Evolutionary conservation across 23 red algal genomes (phyloP).

Genomic region (Gracilaria caudata): DNA sequence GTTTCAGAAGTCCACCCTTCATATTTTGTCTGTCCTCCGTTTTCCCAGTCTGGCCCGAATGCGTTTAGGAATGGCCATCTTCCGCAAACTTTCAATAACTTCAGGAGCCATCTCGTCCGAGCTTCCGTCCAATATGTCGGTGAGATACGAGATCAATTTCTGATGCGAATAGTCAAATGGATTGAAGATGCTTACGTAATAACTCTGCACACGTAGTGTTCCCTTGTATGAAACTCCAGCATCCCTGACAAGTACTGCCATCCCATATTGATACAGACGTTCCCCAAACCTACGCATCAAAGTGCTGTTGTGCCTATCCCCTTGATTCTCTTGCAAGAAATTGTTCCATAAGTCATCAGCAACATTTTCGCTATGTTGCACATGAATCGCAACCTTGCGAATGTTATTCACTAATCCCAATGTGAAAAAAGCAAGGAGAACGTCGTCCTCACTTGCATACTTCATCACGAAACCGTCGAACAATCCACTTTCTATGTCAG

Average conservation of each 20-base stretch:
- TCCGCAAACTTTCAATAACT: background rate
- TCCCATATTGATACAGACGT: background rate
- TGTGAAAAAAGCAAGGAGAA: background rate
- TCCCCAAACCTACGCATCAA: conserved; percentile 6
- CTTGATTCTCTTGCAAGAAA: background rate
- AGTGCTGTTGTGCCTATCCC: background rate
- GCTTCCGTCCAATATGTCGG: background rate
- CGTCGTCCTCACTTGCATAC: background rate
- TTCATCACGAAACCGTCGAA: conserved; percentile 16
- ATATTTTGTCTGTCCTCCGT: no score
- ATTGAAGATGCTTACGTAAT: background rate
- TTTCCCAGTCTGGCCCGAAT: no score
- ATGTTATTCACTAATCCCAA: background rate
- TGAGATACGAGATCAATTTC: background rate
- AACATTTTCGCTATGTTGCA: background rate
- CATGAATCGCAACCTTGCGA: conserved; percentile 10
- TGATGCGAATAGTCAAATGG: background rate
- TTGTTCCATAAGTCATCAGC: background rate
- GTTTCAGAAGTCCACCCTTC: no score
- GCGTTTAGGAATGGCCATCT: background rate
- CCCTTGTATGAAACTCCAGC: background rate
- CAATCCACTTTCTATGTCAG: background rate
- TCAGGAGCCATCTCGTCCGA: background rate
- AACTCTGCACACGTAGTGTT: background rate
- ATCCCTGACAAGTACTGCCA: background rate